phyloP scores from a whole-genome alignment of 495 filamentous ascomycete genomes.

The Aspergillus sclerotioniger region DNA sequence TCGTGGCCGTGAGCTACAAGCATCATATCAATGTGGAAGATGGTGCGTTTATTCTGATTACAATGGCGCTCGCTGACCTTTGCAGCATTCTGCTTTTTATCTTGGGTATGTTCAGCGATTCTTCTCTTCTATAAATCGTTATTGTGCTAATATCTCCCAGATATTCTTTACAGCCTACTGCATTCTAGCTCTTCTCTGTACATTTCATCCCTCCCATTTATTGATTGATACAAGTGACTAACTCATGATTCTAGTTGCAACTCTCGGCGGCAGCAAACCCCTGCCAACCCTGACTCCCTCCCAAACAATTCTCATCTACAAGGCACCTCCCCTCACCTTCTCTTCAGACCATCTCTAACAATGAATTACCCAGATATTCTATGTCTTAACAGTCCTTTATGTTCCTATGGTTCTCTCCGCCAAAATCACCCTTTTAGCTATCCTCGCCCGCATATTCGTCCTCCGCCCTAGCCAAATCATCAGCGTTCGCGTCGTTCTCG shows the following conservation, averaged over 20 bases:
- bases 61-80: not conserved
- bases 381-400: slow-evolving; percentile 30
- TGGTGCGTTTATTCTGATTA: slow-evolving; percentile 2
- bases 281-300: not conserved
- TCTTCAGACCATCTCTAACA: not conserved
- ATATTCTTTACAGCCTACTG: not conserved
- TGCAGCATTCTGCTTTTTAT: not conserved
- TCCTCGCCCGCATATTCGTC: slow-evolving; percentile 33
- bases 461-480: slow-evolving; percentile 24
- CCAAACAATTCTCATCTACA: not conserved
- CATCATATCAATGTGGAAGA: not conserved
- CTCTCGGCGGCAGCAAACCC: not conserved
- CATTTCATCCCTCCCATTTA: not conserved
- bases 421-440: slow-evolving; percentile 33
- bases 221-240: not conserved
- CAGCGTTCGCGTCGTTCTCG: slow-evolving; percentile 25
- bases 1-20: not conserved
- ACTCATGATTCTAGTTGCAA: not conserved
- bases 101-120: not conserved
- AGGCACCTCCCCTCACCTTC: too few relatives aligned
- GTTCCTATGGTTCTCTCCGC: slow-evolving; percentile 32
- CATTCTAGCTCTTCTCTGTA: not conserved
- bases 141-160: not conserved
- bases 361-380: not conserved
- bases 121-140: not conserved